Percentiles rank a stretch among this genome's conserved stretches.
Evolutionary conservation across 2,329 filamentous ascomycete species (phyloP).

Genomic region (Lachnum nothofagi): DNA sequence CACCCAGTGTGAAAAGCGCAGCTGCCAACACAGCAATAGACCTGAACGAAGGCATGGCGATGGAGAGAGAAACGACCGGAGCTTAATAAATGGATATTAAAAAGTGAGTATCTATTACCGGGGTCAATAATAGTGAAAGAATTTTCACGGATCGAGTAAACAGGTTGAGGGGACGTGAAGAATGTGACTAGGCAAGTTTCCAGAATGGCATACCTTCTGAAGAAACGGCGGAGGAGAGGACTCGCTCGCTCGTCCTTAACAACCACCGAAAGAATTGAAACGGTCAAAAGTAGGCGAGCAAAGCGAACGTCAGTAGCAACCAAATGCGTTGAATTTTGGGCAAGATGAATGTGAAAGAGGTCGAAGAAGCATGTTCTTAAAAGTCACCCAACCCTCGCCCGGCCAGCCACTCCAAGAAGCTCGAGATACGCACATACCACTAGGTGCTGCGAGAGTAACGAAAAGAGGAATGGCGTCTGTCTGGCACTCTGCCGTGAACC

Average conservation of each 20-base stretch:
- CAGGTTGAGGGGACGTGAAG: too few species aligned
- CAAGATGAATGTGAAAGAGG: background rate
- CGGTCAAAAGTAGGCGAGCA: constrained; percentile 1
- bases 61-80: background rate
- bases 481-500: constrained; percentile 2
- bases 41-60: constrained; percentile 50
- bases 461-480: constrained; percentile 3
- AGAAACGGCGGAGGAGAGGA: constrained; percentile 8
- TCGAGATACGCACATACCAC: constrained; percentile 7
- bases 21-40: constrained; percentile 42
- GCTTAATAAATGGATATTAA: background rate
- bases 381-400: constrained; percentile 1
- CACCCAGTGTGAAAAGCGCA: constrained; percentile 41
- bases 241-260: constrained; percentile 16
- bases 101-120: background rate
- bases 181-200: constrained; percentile 6
- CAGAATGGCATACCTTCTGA: constrained; percentile 4
- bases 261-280: constrained; percentile 8
- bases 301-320: constrained; percentile 9
- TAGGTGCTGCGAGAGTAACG: constrained; percentile 7
- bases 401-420: constrained; percentile 18
- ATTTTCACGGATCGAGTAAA: too few species aligned
- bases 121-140: constrained; percentile 1
- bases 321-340: background rate
- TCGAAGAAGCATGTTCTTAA: constrained; percentile 5